Percentiles rank a stretch among this genome's conserved stretches.
Conservation (phyloP, 208 protist genomes). For the Acanthamoeba sp. region DNA sequence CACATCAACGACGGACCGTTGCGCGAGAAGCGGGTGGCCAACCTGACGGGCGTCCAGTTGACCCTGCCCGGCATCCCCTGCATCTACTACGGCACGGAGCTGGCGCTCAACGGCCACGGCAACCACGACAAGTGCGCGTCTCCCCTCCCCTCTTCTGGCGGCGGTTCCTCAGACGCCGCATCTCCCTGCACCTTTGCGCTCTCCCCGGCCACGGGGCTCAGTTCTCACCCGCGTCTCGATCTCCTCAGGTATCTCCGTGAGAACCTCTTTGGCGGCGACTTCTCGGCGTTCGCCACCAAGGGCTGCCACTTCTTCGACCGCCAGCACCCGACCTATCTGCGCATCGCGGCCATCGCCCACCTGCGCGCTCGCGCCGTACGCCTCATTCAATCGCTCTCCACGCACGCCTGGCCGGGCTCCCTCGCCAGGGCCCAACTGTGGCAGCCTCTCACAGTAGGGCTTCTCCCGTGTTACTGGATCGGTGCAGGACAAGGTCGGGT, state of each 20-base stretch:
- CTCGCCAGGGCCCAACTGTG: too few relatives aligned
- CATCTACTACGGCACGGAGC: conserved; percentile 50
- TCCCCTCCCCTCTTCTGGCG: neutral
- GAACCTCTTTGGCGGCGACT: conserved; percentile 21
- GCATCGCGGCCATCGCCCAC: neutral
- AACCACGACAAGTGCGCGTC: conserved; percentile 14
- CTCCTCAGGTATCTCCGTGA: neutral
- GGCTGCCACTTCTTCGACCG: conserved; percentile 50
- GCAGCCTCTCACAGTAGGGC: too few relatives aligned
- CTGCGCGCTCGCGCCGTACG: neutral
- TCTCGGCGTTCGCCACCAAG: conserved; percentile 6
- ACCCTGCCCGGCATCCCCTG: conserved; percentile 38
- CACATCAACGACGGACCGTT: conserved; percentile 28
- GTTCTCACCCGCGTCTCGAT: neutral
- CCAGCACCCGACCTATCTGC: conserved; percentile 12
- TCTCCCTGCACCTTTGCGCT: too few relatives aligned
- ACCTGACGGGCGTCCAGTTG: conserved; percentile 1
- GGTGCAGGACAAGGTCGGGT: neutral
- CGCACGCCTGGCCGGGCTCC: too few relatives aligned
- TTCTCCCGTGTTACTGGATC: too few relatives aligned
- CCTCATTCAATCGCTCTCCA: too few relatives aligned
- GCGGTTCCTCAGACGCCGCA: too few relatives aligned
- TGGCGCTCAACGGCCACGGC: conserved; percentile 34
- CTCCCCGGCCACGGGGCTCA: neutral
- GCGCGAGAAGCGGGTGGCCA: neutral